Percentiles rank a stretch among this genome's conserved stretches.
phyloP scores from a whole-genome alignment of 2,329 filamentous ascomycete species.

The Paramyrothecium sp. region DNA sequence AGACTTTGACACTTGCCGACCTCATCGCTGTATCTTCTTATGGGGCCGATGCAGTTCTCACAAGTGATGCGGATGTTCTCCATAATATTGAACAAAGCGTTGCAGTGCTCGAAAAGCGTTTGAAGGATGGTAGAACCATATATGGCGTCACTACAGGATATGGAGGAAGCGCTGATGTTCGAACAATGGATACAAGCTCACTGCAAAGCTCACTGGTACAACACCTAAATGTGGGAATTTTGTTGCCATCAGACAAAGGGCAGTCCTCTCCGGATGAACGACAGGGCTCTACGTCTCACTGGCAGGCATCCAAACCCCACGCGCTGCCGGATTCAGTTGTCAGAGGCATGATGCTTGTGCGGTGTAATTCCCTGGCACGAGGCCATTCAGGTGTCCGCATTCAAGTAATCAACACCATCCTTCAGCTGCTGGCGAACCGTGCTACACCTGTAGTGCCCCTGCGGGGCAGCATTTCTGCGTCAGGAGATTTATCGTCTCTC shows the following conservation, averaged over 20 bases:
- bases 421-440: conserved; percentile 66
- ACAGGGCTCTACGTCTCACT: conserved; percentile 2
- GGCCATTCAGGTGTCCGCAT: conserved; percentile 69
- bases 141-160: conserved; percentile 48
- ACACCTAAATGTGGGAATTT: conserved; percentile 25
- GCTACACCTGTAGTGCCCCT: conserved; percentile 47
- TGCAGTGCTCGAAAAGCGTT: neutral
- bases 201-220: conserved; percentile 55
- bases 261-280: neutral
- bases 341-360: conserved; percentile 47
- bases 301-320: conserved; percentile 1
- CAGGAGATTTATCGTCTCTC: conserved; percentile 48
- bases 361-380: conserved; percentile 48
- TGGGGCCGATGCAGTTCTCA: neutral
- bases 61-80: neutral
- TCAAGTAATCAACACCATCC: conserved; percentile 78
- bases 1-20: neutral
- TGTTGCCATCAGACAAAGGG: neutral
- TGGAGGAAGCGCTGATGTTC: conserved; percentile 57
- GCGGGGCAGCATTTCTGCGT: conserved; percentile 50
- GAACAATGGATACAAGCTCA: conserved; percentile 42
- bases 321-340: conserved; percentile 37
- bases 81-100: neutral
- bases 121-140: neutral
- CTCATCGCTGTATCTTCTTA: neutral